These are phyloP conservation scores for Rostrohypoxylon terebratum DNA, from an alignment of 495 filamentous ascomycete species.

Conservation along the genomic window DNA sequence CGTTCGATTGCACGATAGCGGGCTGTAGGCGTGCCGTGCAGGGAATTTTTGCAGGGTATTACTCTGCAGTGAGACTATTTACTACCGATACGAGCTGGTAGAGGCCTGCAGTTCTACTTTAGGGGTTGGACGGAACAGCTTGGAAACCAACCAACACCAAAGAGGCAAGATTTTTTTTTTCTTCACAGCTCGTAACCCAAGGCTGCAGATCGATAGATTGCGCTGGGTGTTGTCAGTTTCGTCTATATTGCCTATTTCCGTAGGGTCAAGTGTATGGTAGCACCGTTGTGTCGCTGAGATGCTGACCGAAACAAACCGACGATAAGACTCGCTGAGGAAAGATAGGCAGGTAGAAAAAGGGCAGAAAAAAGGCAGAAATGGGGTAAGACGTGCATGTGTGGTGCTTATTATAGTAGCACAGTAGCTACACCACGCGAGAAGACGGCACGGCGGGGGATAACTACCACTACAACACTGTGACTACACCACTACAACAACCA, in stretches of 20 bases:
- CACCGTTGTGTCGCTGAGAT: background rate
- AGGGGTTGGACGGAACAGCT: slow-evolving; percentile 11
- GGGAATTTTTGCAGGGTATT: slow-evolving; percentile 31
- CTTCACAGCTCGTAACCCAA: slow-evolving; percentile 34
- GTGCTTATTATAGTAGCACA: slow-evolving; percentile 42
- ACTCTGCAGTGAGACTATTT: slow-evolving; percentile 31
- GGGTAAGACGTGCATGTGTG: background rate
- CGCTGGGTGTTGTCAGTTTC: slow-evolving; percentile 17
- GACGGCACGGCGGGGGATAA: background rate
- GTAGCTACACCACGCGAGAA: slow-evolving; percentile 16
- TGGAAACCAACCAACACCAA: slow-evolving; percentile 14
- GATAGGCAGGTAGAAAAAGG: too few relatives aligned
- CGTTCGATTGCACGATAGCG: slow-evolving; percentile 24
- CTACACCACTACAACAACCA: too few relatives aligned
- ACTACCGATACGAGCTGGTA: slow-evolving; percentile 40
- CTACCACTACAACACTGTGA: background rate
- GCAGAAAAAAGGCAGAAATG: background rate
- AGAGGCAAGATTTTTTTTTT: background rate
- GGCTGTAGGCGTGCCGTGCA: slow-evolving; percentile 29
- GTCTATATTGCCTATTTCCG: slow-evolving; percentile 26
- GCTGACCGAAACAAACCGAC: slow-evolving; percentile 27
- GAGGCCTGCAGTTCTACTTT: slow-evolving; percentile 3
- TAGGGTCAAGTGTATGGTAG: slow-evolving; percentile 22
- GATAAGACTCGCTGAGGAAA: slow-evolving; percentile 14
- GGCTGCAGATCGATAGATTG: slow-evolving; percentile 29